phyloP scores from a whole-genome alignment of 169 alveolate genomes.

The Cryptosporidium parvum region DNA sequence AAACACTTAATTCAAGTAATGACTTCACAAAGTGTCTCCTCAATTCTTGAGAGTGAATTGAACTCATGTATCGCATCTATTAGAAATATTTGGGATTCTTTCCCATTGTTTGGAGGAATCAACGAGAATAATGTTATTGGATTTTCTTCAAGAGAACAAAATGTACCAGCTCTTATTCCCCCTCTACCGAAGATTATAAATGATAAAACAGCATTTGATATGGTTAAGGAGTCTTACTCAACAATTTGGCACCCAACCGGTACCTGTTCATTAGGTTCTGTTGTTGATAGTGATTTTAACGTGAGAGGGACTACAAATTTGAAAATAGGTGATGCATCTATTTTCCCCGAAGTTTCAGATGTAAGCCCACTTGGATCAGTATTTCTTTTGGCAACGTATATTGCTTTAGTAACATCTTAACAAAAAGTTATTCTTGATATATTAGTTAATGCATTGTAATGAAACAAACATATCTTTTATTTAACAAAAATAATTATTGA shows the following conservation, averaged over 20 bases:
- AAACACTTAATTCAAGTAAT: conserved; percentile 36
- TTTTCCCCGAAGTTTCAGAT: conserved; percentile 65
- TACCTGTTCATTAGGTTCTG: conserved; percentile 73
- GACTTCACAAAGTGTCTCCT: conserved; percentile 37
- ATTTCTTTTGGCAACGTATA: conserved; percentile 47
- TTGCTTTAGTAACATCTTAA: conserved; percentile 52
- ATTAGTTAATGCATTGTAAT: neutral
- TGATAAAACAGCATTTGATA: conserved; percentile 60
- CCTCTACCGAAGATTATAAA: conserved; percentile 63
- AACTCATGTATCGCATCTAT: conserved; percentile 59
- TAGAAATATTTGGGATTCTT: conserved; percentile 74
- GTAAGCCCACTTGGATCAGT: conserved; percentile 76
- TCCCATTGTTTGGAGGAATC: conserved; percentile 51
- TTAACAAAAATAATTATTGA: neutral
- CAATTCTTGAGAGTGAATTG: conserved; percentile 40
- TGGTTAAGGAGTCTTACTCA: conserved; percentile 71
- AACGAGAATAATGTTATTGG: conserved; percentile 39
- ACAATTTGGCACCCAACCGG: conserved; percentile 77
- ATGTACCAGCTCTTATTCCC: conserved; percentile 60
- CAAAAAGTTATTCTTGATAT: neutral
- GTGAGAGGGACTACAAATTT: conserved; percentile 66
- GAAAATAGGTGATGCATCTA: conserved; percentile 71
- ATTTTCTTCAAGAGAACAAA: conserved; percentile 51
- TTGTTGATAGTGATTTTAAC: conserved; percentile 44
- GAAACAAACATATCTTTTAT: neutral